Conservation (phyloP, 2,329 filamentous ascomycete species). For the Cyphellophora europaea region DNA sequence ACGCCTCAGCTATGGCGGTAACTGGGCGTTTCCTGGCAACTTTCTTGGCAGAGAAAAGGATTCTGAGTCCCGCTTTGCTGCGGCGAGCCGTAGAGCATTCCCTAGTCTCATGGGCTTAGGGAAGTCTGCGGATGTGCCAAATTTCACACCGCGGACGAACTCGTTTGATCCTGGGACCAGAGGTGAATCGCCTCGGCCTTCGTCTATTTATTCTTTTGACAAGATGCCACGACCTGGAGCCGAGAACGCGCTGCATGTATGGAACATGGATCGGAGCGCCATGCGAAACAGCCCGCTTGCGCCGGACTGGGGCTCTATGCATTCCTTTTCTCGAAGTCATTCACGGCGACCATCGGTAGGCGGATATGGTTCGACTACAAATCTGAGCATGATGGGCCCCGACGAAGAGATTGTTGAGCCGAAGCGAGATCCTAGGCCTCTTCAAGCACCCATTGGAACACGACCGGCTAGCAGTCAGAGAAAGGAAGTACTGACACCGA, state of each 20-base stretch:
- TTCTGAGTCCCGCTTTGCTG: conserved; percentile 21
- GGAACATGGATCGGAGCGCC: conserved; percentile 45
- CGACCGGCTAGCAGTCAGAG: conserved; percentile 54
- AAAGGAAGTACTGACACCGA: conserved; percentile 40
- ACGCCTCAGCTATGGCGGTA: conserved; percentile 48
- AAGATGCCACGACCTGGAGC: conserved; percentile 66
- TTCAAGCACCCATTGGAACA: conserved; percentile 68
- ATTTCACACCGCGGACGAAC: conserved; percentile 35
- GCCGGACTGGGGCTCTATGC: conserved; percentile 43
- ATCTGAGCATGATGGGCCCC: conserved; percentile 42
- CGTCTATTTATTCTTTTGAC: conserved; percentile 48
- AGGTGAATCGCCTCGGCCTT: conserved; percentile 35
- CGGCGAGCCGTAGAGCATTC: conserved; percentile 28
- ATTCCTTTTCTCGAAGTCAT: conserved; percentile 63
- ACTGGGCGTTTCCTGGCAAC: conserved; percentile 40
- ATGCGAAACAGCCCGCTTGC: conserved; percentile 44
- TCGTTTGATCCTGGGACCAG: conserved; percentile 37
- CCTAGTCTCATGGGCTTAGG: conserved; percentile 29
- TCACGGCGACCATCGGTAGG: conserved; percentile 76
- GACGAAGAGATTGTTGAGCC: conserved; percentile 29
- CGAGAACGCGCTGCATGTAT: conserved; percentile 68
- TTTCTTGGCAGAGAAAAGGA: conserved; percentile 32
- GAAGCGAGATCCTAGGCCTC: conserved; percentile 38
- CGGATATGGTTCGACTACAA: conserved; percentile 57
- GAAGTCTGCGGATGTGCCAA: conserved; percentile 25